Evolutionary conservation across 2,329 filamentous ascomycete genomes (phyloP).

Genomic region (Byssochlamys sp.): DNA sequence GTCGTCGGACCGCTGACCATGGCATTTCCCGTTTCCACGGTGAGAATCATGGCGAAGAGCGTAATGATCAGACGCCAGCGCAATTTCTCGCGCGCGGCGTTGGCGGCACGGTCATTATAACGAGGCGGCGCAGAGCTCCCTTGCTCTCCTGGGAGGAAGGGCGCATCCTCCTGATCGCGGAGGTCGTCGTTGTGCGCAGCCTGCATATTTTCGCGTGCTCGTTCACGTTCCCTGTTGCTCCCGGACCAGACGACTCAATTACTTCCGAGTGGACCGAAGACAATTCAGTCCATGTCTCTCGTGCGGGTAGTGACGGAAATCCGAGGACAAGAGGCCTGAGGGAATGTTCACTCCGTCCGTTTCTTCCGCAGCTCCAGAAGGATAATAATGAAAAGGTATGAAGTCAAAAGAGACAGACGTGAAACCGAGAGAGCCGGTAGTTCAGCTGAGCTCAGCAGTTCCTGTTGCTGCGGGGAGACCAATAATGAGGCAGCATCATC

Average conservation of each 20-base stretch:
- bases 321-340: background rate
- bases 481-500: background rate
- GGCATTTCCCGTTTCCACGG: conserved; percentile 37
- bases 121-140: conserved; percentile 4
- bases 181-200: conserved; percentile 14
- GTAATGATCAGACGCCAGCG: conserved; percentile 30
- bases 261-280: background rate
- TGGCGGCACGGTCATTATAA: conserved; percentile 3
- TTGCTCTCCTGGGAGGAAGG: conserved; percentile 15
- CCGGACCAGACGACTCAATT: background rate
- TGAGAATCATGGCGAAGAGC: conserved; percentile 34
- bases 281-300: background rate
- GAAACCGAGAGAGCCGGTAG: background rate
- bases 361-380: background rate
- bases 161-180: conserved; percentile 20
- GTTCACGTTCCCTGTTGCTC: background rate
- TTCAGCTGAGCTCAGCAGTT: background rate
- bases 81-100: conserved; percentile 14
- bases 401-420: background rate
- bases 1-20: conserved; percentile 38
- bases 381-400: background rate
- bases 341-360: background rate
- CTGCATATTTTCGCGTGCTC: conserved; percentile 2
- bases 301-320: background rate
- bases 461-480: background rate